Conservation (phyloP, 257 asterid species). For the Galeopsis tetrahit region DNA sequence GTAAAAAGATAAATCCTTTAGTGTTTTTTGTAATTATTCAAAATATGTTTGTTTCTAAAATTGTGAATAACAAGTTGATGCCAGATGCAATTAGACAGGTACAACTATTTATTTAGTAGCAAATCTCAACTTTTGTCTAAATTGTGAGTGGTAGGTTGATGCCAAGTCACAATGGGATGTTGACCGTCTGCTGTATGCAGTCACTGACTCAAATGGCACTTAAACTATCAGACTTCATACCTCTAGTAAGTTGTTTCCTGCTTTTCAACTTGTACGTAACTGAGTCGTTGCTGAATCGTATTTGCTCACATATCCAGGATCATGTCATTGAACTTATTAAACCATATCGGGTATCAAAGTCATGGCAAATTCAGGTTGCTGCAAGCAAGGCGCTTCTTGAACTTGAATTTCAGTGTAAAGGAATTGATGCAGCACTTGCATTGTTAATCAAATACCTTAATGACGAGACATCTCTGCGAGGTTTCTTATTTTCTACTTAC, state of each 20-base stretch:
- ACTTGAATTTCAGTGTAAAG: conserved; percentile 82
- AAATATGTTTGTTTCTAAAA: background rate
- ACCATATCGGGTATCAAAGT: conserved; percentile 63
- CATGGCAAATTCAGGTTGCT: conserved; percentile 81
- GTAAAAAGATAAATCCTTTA: background rate
- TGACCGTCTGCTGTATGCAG: conserved; percentile 82
- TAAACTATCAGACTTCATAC: conserved; percentile 81
- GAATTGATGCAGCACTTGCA: conserved; percentile 77
- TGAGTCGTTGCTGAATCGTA: conserved; percentile 40
- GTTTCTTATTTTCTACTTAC: conserved; percentile 42
- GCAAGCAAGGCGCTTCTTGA: conserved; percentile 89
- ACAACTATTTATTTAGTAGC: conserved; percentile 3
- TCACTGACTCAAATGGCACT: conserved; percentile 83
- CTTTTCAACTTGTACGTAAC: conserved; percentile 22
- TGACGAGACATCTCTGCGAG: conserved; percentile 82
- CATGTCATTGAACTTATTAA: conserved; percentile 64
- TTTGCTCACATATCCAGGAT: conserved; percentile 59
- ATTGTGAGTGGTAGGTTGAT: conserved; percentile 64
- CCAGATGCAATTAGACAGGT: conserved; percentile 55
- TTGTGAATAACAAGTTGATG: background rate
- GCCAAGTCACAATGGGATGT: conserved; percentile 97
- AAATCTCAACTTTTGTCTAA: conserved; percentile 12
- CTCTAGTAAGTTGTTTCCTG: conserved; percentile 68
- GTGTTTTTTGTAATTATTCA: background rate
- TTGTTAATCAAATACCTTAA: conserved; percentile 70